Evolutionary conservation across 192 early-diverging fungal species (phyloP), one percentile per base, ranked within the genome.

Genomic region (Cetraspora pellucida): DNA sequence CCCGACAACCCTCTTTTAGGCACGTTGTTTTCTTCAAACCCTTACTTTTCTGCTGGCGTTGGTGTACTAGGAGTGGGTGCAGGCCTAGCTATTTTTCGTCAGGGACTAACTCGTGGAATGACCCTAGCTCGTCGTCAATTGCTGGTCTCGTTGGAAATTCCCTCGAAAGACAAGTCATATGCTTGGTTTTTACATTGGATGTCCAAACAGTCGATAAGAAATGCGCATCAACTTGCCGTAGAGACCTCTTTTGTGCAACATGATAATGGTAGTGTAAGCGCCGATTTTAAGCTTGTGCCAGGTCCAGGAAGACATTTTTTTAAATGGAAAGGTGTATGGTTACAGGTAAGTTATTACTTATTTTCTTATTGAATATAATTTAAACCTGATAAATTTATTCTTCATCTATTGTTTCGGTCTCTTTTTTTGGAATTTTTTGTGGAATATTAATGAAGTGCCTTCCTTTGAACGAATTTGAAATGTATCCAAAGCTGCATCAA

Each of bases 111-210:
- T 0, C 85, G 92, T 6, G 92, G 91, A 19, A 88, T 89, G 16
- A 87, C 89, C 63, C 76, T 96, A 14, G 81, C 90, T 21, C 89
- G 90, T 55, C 90, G 96, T 23, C 87, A 93, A 49, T 80, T 98
- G 13, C 83, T 99, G 13, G 94, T 96, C 10, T 91, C 95, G 5
- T 87, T 99, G 61, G 97, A 99, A 79, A 97, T 99, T 60, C 94
- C 95, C 11, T 91, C 89, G 78, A 95, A 97, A 78, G 97, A 99
- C 81, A 93, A 93, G 72, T 91, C 91, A 46, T 98, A 98, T 83
- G 81, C 88, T 28, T 99, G 97, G 97, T 92, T 98, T 68, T 84
- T 98, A 23, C 89, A 95, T 54, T 99, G 97, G 97, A 93, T 98
- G 88, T 86, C 90, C 10, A 83, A 87, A 3, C 83, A 88, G 72